Evolutionary conservation across 1,139 yeast species (phyloP).

Genomic region (Yamadazyma spencermartinsiae): DNA sequence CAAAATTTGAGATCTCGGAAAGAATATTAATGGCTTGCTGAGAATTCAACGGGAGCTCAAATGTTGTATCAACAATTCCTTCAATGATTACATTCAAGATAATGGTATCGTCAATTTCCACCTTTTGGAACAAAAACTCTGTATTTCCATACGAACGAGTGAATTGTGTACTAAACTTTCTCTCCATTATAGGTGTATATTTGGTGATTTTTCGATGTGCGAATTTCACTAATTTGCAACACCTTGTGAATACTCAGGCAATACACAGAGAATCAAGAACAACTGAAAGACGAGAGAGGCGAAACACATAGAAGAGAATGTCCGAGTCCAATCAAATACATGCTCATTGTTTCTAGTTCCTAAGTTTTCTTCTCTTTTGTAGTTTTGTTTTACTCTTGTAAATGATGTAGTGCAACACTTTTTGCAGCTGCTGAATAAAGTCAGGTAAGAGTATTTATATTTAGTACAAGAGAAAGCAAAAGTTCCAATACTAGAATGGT

Average conservation of each 20-base stretch:
- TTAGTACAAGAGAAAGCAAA: too few relatives aligned
- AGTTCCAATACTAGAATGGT: too few relatives aligned
- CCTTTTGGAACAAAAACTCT: slow-evolving; percentile 34
- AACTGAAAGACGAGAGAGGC: too few relatives aligned
- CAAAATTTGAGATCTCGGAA: slow-evolving; percentile 17
- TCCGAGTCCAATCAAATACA: too few relatives aligned
- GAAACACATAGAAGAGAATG: too few relatives aligned
- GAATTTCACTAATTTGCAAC: too few relatives aligned
- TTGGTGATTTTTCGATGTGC: too few relatives aligned
- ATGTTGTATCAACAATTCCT: slow-evolving; percentile 45
- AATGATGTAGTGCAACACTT: background rate
- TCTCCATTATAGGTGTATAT: slow-evolving; percentile 58
- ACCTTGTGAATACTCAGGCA: too few relatives aligned
- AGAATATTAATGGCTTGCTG: slow-evolving; percentile 27
- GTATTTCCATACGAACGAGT: slow-evolving; percentile 16
- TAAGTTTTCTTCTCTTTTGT: too few relatives aligned
- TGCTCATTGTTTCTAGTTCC: too few relatives aligned
- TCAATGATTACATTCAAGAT: slow-evolving; percentile 37
- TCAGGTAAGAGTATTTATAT: too few relatives aligned
- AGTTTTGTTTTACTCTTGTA: background rate
- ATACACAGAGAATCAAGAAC: too few relatives aligned
- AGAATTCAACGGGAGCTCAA: slow-evolving; percentile 41
- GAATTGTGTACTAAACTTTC: slow-evolving; percentile 21
- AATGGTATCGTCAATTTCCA: slow-evolving; percentile 36
- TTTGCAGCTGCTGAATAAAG: background rate